Evolutionary conservation across 1,139 yeast species (phyloP).

Genomic region (Yamadazyma conglobata): DNA sequence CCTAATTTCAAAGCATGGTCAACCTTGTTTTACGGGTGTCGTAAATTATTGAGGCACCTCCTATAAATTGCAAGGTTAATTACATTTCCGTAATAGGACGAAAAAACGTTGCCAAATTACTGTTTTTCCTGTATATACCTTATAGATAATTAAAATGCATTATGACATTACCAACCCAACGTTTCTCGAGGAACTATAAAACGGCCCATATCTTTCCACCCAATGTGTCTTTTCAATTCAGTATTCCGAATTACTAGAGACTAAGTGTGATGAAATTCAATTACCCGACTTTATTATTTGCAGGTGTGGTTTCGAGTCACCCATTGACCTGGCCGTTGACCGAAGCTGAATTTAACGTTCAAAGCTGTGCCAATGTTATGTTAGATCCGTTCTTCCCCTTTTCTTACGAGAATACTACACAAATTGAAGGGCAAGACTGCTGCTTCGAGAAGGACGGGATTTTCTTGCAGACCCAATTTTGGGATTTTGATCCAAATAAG

Average conservation of each 20-base stretch:
- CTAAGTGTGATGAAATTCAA: too few relatives aligned
- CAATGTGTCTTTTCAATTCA: too few relatives aligned
- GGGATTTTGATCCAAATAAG: slow-evolving; percentile 34
- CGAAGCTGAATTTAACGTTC: slow-evolving; percentile 3
- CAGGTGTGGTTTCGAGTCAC: slow-evolving; percentile 3
- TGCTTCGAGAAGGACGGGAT: slow-evolving; percentile 36
- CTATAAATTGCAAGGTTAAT: not conserved
- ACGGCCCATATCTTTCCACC: too few relatives aligned
- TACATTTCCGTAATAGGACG: not conserved
- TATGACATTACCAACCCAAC: too few relatives aligned
- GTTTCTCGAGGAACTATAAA: not conserved
- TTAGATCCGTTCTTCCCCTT: slow-evolving; percentile 14
- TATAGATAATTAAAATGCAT: too few relatives aligned
- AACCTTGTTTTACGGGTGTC: slow-evolving; percentile 2
- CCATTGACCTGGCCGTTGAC: slow-evolving; percentile 4
- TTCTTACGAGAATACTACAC: slow-evolving; percentile 27
- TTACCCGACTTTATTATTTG: too few relatives aligned
- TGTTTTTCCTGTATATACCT: not conserved
- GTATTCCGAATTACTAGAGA: too few relatives aligned
- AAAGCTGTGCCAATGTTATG: slow-evolving; percentile 8
- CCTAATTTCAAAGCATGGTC: slow-evolving; percentile 1
- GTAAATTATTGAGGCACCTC: not conserved
- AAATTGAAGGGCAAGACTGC: slow-evolving; percentile 22
- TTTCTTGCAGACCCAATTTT: slow-evolving; percentile 38
- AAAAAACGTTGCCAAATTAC: not conserved